phyloP scores from a whole-genome alignment of 2,329 filamentous ascomycete species.

The Fusarium sp. region DNA sequence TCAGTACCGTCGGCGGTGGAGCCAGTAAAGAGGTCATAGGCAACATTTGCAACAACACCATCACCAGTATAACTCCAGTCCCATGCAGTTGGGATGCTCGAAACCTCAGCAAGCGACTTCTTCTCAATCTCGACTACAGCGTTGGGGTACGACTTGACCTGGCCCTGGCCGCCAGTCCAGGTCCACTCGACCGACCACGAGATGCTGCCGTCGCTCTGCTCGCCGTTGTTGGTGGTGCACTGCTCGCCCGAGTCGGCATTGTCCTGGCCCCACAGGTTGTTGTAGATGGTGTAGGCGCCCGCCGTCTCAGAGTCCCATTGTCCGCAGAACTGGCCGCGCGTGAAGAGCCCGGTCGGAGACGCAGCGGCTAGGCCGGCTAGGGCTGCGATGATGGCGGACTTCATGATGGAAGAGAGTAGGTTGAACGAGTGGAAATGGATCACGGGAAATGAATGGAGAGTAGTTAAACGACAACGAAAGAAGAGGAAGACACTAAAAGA shows the following conservation, averaged over 20 bases:
- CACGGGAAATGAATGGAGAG: neutral
- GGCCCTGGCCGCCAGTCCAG: constrained; percentile 55
- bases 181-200: constrained; percentile 59
- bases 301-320: constrained; percentile 43
- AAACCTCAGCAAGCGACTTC: constrained; percentile 43
- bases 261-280: constrained; percentile 60
- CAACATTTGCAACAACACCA: constrained; percentile 68
- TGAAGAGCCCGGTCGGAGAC: constrained; percentile 10
- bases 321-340: constrained; percentile 35
- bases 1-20: constrained; percentile 60
- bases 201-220: constrained; percentile 52
- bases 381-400: constrained; percentile 22
- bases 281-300: constrained; percentile 53
- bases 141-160: constrained; percentile 63
- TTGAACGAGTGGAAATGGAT: neutral
- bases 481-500: neutral
- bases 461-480: neutral
- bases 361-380: constrained; percentile 27
- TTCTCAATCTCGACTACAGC: constrained; percentile 54
- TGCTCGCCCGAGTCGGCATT: constrained; percentile 54
- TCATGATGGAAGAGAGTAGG: constrained; percentile 1
- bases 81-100: constrained; percentile 53
- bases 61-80: constrained; percentile 63
- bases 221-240: constrained; percentile 57
- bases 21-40: constrained; percentile 73